phyloP scores from a whole-genome alignment of 768 basidiomycete species.

The Amanita pseudoporphyria region DNA sequence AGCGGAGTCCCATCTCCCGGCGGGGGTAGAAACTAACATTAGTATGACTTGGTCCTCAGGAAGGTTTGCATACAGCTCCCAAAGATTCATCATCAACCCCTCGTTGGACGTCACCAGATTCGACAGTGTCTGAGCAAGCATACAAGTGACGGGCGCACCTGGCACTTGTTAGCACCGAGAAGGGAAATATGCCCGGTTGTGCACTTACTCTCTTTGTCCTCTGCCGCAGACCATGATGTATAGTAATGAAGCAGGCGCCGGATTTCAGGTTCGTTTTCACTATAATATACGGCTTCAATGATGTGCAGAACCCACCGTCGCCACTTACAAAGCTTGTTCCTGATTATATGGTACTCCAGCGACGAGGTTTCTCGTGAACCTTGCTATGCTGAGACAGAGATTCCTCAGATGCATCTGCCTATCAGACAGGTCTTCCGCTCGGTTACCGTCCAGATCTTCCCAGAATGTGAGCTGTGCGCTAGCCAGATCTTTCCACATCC shows the following conservation, averaged over 20 bases:
- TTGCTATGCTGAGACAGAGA: slow-evolving; percentile 47
- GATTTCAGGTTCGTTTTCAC: slow-evolving; percentile 63
- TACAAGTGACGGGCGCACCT: slow-evolving; percentile 58
- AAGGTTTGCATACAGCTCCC: slow-evolving; percentile 55
- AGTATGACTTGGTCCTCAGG: slow-evolving; percentile 69
- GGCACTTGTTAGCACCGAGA: slow-evolving; percentile 8
- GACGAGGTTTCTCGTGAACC: slow-evolving; percentile 78
- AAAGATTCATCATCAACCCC: slow-evolving; percentile 41
- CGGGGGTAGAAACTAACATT: slow-evolving; percentile 37
- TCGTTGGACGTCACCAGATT: slow-evolving; percentile 78
- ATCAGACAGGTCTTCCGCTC: slow-evolving; percentile 15
- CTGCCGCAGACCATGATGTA: slow-evolving; percentile 66
- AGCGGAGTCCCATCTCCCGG: slow-evolving; percentile 7
- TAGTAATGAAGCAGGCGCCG: slow-evolving; percentile 60
- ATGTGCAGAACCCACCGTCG: neutral
- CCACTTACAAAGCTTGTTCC: slow-evolving; percentile 56
- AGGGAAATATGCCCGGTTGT: slow-evolving; percentile 1
- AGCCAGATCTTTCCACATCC: slow-evolving; percentile 45
- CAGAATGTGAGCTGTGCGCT: slow-evolving; percentile 42
- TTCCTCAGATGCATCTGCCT: slow-evolving; percentile 26
- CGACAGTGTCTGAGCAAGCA: slow-evolving; percentile 70
- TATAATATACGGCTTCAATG: slow-evolving; percentile 17
- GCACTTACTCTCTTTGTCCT: slow-evolving; percentile 47
- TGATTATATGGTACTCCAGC: slow-evolving; percentile 74
- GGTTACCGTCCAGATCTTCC: slow-evolving; percentile 35